A percentile compares a stretch with the other conserved stretches of the same genome.
Conservation (phyloP, 306 rosid species). For the Dalbergia cochinchinensis region DNA sequence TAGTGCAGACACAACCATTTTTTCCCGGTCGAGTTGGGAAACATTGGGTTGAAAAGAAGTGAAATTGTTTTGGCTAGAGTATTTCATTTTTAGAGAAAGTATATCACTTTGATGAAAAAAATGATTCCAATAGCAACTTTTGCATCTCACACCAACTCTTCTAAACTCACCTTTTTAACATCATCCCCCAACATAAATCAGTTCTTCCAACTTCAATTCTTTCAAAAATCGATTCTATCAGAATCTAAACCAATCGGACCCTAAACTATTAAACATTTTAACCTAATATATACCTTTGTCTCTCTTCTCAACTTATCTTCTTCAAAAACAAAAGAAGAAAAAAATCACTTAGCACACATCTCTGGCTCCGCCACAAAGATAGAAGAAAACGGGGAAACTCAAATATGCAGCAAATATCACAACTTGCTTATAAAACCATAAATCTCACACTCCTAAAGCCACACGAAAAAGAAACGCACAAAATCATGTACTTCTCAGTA, state of each 20-base stretch:
- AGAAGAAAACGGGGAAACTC: not conserved
- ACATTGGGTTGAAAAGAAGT: too few species aligned
- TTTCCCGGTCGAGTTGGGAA: too few species aligned
- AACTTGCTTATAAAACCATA: slow-evolving; percentile 29
- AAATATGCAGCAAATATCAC: not conserved
- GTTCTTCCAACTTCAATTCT: too few species aligned
- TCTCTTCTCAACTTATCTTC: not conserved
- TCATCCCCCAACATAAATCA: too few species aligned
- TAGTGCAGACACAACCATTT: not conserved
- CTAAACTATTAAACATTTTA: not conserved
- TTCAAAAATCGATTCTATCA: too few species aligned
- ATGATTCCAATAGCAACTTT: too few species aligned
- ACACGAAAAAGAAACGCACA: not conserved
- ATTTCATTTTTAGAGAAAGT: too few species aligned
- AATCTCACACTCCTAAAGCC: slow-evolving; percentile 31
- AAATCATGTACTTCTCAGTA: slow-evolving; percentile 6
- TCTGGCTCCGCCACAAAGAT: not conserved
- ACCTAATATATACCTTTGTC: not conserved
- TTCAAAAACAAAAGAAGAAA: too few species aligned
- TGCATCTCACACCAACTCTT: too few species aligned
- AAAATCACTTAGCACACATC: not conserved
- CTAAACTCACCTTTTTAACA: too few species aligned
- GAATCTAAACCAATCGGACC: not conserved
- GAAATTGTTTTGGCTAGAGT: too few species aligned
- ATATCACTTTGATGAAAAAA: too few species aligned